These are phyloP conservation scores for Euptelea pleiosperma DNA, from an alignment of 164 flowering plant species.

Conservation along the genomic window DNA sequence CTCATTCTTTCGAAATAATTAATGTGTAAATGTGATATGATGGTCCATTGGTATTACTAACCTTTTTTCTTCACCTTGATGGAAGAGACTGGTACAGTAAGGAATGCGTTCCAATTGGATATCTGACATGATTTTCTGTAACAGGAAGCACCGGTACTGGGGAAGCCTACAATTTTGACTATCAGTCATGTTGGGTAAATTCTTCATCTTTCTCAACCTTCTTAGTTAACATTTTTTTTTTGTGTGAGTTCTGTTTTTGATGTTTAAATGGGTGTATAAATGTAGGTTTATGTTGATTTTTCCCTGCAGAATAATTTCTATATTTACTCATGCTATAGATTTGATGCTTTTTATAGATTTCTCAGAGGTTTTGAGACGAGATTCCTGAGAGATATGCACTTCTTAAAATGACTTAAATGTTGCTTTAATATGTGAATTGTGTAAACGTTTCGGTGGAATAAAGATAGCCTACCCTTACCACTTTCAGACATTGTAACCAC, in stretches of 20 bases:
- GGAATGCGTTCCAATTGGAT: not conserved
- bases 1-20: too few species aligned
- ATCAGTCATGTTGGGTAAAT: conserved; percentile 58
- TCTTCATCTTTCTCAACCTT: not conserved
- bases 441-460: too few species aligned
- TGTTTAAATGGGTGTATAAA: not conserved
- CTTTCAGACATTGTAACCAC: too few species aligned
- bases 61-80: not conserved
- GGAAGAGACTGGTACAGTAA: not conserved
- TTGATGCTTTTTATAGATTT: too few species aligned
- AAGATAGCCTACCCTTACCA: too few species aligned
- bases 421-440: too few species aligned
- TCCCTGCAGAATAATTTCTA: not conserved
- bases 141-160: conserved; percentile 84
- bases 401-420: not conserved
- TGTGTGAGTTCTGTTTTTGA: not conserved
- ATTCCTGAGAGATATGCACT: not conserved
- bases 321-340: not conserved
- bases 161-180: conserved; percentile 69
- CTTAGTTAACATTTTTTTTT: not conserved
- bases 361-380: too few species aligned
- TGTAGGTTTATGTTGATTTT: not conserved
- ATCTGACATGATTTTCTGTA: conserved; percentile 16
- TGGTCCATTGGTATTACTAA: too few species aligned
- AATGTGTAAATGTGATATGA: too few species aligned